Conservation (phyloP, 2,329 filamentous ascomycete genomes). For the Akanthomyces uredinophilus region DNA sequence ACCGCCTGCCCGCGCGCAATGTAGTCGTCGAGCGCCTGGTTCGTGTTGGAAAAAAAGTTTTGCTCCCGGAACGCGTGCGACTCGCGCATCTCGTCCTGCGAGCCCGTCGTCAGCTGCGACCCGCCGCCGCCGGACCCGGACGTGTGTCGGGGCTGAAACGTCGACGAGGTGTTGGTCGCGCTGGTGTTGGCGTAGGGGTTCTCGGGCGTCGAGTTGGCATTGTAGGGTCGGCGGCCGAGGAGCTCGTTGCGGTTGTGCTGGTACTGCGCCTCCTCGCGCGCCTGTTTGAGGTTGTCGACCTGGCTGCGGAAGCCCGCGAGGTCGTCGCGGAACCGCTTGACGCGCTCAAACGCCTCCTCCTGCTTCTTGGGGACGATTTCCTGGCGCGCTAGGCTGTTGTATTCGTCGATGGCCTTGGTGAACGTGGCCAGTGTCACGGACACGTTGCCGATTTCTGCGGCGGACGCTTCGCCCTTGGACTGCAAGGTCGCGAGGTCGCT, state of each 20-base stretch:
- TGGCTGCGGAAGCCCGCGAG: constrained; percentile 73
- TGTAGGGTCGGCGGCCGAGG: constrained; percentile 75
- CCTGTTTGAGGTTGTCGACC: constrained; percentile 71
- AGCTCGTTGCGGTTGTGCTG: constrained; percentile 69
- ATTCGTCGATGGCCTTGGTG: constrained; percentile 87
- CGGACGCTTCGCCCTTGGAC: constrained; percentile 57
- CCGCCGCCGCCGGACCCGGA: constrained; percentile 19
- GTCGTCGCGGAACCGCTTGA: constrained; percentile 80
- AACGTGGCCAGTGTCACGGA: constrained; percentile 76
- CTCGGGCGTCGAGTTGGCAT: constrained; percentile 63
- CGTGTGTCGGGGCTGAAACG: constrained; percentile 39
- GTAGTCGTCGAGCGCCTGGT: constrained; percentile 87
- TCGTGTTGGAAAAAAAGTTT: constrained; percentile 76
- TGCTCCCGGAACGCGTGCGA: constrained; percentile 83
- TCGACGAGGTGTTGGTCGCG: constrained; percentile 25
- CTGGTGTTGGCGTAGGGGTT: constrained; percentile 76
- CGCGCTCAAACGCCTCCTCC: constrained; percentile 79
- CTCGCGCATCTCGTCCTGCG: constrained; percentile 66
- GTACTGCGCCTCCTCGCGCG: constrained; percentile 68
- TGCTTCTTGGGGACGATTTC: constrained; percentile 90
- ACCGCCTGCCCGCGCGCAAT: constrained; percentile 87
- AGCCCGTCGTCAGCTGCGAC: constrained; percentile 39
- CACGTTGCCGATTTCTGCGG: constrained; percentile 57
- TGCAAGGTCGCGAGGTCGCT: constrained; percentile 69
- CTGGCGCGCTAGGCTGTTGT: constrained; percentile 75